Evolutionary conservation across 805 yeast genomes (phyloP).

Genomic region (Candida coquimbonensis): DNA sequence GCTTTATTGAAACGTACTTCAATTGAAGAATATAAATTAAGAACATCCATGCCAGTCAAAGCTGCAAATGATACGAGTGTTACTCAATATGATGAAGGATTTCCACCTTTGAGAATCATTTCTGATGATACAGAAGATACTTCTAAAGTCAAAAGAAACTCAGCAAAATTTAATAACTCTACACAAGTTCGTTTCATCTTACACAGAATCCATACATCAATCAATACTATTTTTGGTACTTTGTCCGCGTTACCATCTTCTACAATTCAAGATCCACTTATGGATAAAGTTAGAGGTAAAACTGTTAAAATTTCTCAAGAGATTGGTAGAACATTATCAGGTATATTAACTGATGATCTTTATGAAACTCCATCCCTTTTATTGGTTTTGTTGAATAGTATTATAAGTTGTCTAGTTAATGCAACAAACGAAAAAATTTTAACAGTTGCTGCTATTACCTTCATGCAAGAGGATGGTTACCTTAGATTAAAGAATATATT

Average conservation of each 20-base stretch:
- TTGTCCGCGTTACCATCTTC: slow-evolving; percentile 39
- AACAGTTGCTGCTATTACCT: slow-evolving; percentile 36
- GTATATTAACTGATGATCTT: slow-evolving; percentile 15
- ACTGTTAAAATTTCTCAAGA: slow-evolving; percentile 36
- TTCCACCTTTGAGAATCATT: slow-evolving; percentile 37
- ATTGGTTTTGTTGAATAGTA: slow-evolving; percentile 31
- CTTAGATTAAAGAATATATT: slow-evolving; percentile 24
- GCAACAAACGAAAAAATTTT: slow-evolving; percentile 27
- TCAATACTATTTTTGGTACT: slow-evolving; percentile 35
- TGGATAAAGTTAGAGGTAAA: slow-evolving; percentile 29
- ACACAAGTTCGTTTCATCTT: slow-evolving; percentile 46
- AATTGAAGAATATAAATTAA: slow-evolving; percentile 50
- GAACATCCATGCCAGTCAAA: slow-evolving; percentile 39
- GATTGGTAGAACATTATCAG: slow-evolving; percentile 21
- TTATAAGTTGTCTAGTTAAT: slow-evolving; percentile 28
- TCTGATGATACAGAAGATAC: slow-evolving; percentile 30
- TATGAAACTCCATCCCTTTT: slow-evolving; percentile 22
- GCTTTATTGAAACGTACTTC: slow-evolving; percentile 43
- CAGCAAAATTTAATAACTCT: slow-evolving; percentile 58
- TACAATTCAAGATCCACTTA: slow-evolving; percentile 38
- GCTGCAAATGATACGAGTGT: slow-evolving; percentile 39
- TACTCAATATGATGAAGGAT: slow-evolving; percentile 22
- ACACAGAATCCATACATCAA: slow-evolving; percentile 40
- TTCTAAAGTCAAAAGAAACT: slow-evolving; percentile 35
- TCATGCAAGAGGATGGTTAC: slow-evolving; percentile 47